Conservation (phyloP, 2,329 filamentous ascomycete genomes). For the Taxawa tesnikishii region DNA sequence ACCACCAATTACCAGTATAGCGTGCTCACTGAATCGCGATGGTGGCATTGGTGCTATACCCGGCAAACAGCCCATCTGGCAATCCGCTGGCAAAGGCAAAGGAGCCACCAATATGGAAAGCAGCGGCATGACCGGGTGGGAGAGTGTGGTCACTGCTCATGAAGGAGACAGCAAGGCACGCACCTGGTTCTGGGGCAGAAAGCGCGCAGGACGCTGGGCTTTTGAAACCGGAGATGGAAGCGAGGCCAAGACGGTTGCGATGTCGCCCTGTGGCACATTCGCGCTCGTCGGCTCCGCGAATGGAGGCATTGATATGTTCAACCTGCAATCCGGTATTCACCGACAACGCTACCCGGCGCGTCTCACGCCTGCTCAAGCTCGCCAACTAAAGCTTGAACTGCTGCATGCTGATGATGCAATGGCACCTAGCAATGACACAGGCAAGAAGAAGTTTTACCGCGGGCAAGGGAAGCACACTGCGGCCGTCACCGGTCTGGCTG, state of each 20-base stretch:
- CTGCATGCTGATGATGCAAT: slow-evolving; percentile 30
- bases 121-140: slow-evolving; percentile 80
- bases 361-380: slow-evolving; percentile 65
- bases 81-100: slow-evolving; percentile 53
- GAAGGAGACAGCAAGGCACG: slow-evolving; percentile 71
- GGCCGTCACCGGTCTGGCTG: slow-evolving; percentile 71
- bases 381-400: slow-evolving; percentile 55
- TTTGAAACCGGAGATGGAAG: slow-evolving; percentile 74
- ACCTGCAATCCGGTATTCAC: slow-evolving; percentile 83
- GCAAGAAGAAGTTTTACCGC: slow-evolving; percentile 27
- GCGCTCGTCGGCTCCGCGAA: slow-evolving; percentile 74
- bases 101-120: slow-evolving; percentile 56
- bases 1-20: slow-evolving; percentile 82
- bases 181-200: slow-evolving; percentile 97
- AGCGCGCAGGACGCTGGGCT: slow-evolving; percentile 83
- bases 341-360: slow-evolving; percentile 77
- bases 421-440: slow-evolving; percentile 20
- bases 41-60: slow-evolving; percentile 81
- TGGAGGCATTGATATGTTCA: slow-evolving; percentile 88
- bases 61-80: slow-evolving; percentile 71
- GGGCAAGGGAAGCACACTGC: slow-evolving; percentile 64
- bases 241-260: slow-evolving; percentile 72
- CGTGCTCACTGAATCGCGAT: slow-evolving; percentile 84
- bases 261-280: slow-evolving; percentile 89
- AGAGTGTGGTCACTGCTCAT: slow-evolving; percentile 90